Conservation (phyloP, 2,329 filamentous ascomycete species). For the Coleophoma eucalyptorum region DNA sequence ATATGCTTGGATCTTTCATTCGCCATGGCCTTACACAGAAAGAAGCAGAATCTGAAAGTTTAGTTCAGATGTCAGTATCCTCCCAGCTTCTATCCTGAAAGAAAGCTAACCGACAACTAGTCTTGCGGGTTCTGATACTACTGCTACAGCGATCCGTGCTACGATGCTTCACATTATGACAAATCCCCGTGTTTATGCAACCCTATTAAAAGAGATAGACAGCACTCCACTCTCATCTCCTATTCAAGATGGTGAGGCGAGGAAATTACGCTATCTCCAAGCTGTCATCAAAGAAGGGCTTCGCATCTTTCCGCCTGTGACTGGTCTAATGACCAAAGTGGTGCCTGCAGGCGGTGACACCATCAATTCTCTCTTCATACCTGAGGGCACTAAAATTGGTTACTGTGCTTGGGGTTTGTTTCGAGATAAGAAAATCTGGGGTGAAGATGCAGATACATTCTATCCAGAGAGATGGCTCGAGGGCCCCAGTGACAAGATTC, state of each 20-base stretch:
- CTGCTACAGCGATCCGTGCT: slow-evolving; percentile 44
- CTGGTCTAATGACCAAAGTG: slow-evolving; percentile 19
- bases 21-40: slow-evolving; percentile 29
- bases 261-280: slow-evolving; percentile 41
- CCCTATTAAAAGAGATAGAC: slow-evolving; percentile 11
- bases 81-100: background rate
- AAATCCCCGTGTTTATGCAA: slow-evolving; percentile 7
- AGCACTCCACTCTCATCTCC: slow-evolving; percentile 5
- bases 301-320: slow-evolving; percentile 40
- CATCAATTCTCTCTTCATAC: slow-evolving; percentile 10
- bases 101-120: slow-evolving; percentile 2
- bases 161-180: slow-evolving; percentile 12
- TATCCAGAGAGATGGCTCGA: slow-evolving; percentile 47
- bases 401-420: slow-evolving; percentile 30
- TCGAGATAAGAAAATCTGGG: slow-evolving; percentile 29
- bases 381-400: slow-evolving; percentile 13
- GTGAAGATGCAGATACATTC: slow-evolving; percentile 34
- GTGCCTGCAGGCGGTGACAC: slow-evolving; percentile 14
- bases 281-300: slow-evolving; percentile 46
- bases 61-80: slow-evolving; percentile 21
- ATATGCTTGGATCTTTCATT: slow-evolving; percentile 52
- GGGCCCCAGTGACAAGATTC: slow-evolving; percentile 9
- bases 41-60: slow-evolving; percentile 10
- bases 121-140: slow-evolving; percentile 54
- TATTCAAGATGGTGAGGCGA: slow-evolving; percentile 30